Base-by-base conservation (phyloP, 345 rosid species). In the Brassica carinata region DNA sequence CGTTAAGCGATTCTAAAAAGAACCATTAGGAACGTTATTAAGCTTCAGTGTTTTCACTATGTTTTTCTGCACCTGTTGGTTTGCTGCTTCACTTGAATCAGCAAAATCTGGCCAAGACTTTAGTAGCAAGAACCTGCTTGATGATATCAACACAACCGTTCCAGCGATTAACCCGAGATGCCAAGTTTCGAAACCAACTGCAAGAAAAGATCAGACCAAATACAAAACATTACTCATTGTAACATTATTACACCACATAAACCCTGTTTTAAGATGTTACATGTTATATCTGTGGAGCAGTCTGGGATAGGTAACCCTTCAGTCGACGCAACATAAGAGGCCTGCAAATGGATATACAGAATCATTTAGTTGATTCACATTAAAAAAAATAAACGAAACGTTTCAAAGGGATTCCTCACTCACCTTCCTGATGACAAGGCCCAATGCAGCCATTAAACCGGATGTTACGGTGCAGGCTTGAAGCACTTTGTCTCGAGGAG, bases 141-240 rank as follows among this genome's bases (percentile, higher is more conserved):
- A 91, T 43, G 98, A 91, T 76, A 93, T 79, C 5, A 95, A 77
- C 36, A 90, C 74, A 74, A 95, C 93, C 27, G 87, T 59, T 72
- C 94, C 98, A 77, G 78, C 71, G 55, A 90, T 78, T 82, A 95
- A 84, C 80, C 85, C 93, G 65, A 95, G 85, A 86, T 91, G 94
- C 99, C 97, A 95, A 30, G 83, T 84, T 88, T 95, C 93, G 67
- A 90, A 83, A 64, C 87, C 86, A 88, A 95, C 98, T 95, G 91
- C 80, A 78, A 82, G 81, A 51, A 51, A 51, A 4, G 18, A 51
- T 51, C 58, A 51, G 17, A 13, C 15, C 15, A 14, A 48, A 11
- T 11, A 36, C 43, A 36, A 36, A 36, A 36, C 43, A 36, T 36
- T 36, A 36, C 43, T 7, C 43, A 36, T 36, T 36, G 10, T 33